phyloP scores from a whole-genome alignment of 192 early-diverging fungal genomes.

The Coemansia sp. region DNA sequence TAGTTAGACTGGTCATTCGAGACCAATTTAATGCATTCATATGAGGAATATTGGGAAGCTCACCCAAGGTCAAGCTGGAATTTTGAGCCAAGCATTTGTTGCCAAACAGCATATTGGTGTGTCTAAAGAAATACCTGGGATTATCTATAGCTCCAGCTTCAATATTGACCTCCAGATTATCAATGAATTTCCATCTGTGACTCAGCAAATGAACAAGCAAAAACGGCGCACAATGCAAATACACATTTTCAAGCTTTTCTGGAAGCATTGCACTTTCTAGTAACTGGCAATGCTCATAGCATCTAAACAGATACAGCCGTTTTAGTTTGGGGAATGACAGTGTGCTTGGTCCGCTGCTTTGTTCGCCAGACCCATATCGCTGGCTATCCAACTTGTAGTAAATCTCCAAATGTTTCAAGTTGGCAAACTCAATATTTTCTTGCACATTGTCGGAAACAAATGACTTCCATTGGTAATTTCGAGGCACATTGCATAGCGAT shows the following conservation, averaged over 20 bases:
- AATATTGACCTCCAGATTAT: background rate
- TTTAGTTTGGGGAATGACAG: constrained; percentile 5
- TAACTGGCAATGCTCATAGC: constrained; percentile 10
- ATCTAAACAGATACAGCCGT: constrained; percentile 6
- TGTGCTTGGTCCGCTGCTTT: too few relatives aligned
- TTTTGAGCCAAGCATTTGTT: background rate
- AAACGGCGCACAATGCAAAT: constrained; percentile 1
- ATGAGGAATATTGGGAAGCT: background rate
- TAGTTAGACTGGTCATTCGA: constrained; percentile 3
- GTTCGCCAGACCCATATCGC: too few relatives aligned
- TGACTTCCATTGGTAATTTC: constrained; percentile 1
- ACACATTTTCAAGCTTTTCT: background rate
- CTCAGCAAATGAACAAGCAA: background rate
- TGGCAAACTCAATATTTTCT: constrained; percentile 1
- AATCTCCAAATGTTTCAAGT: constrained; percentile 3
- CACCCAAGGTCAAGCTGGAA: background rate
- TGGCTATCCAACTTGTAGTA: constrained; percentile 2
- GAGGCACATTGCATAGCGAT: constrained; percentile 11
- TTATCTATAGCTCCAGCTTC: background rate
- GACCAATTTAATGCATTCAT: background rate
- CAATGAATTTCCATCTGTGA: background rate
- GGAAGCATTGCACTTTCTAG: constrained; percentile 3
- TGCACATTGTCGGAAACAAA: background rate
- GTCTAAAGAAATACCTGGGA: background rate
- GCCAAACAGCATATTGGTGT: constrained; percentile 3